These are phyloP conservation scores for Ploettnerulaceae sp. DNA, from an alignment of 2,329 filamentous ascomycete genomes.

Conservation along the genomic window DNA sequence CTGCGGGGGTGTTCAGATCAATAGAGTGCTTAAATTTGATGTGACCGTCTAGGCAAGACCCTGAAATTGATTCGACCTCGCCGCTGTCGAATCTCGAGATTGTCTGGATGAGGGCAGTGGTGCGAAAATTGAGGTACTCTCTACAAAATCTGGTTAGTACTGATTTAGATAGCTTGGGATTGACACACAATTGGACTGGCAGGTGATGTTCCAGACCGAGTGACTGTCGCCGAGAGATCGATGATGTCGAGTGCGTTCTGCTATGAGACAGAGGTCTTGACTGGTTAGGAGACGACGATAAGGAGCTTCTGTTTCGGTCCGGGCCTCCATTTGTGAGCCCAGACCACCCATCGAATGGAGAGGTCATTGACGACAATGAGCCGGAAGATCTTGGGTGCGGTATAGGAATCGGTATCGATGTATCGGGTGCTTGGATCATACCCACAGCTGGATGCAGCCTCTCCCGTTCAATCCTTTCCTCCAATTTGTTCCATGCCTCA, in stretches of 20 bases:
- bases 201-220: conserved; percentile 13
- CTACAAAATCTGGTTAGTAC: too few species aligned
- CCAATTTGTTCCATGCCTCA: conserved; percentile 23
- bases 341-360: conserved; percentile 13
- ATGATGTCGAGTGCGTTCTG: conserved; percentile 17
- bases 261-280: conserved; percentile 4
- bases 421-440: background rate
- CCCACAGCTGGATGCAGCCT: conserved; percentile 18
- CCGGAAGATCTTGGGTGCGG: conserved; percentile 2
- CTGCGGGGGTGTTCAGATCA: conserved; percentile 8
- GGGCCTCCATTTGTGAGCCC: conserved; percentile 9
- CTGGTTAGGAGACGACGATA: conserved; percentile 12
- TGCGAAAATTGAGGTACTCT: conserved; percentile 11
- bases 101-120: conserved; percentile 14
- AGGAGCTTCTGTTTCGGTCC: conserved; percentile 7
- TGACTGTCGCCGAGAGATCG: conserved; percentile 11
- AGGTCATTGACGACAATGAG: conserved; percentile 7
- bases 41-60: conserved; percentile 13
- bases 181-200: conserved; percentile 17
- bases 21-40: conserved; percentile 20
- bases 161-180: too few species aligned
- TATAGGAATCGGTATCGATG: conserved; percentile 14
- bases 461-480: conserved; percentile 23
- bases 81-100: conserved; percentile 16
- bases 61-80: conserved; percentile 17